These are phyloP conservation scores for Candida maesae DNA, from an alignment of 805 yeast species.

Conservation along the genomic window DNA sequence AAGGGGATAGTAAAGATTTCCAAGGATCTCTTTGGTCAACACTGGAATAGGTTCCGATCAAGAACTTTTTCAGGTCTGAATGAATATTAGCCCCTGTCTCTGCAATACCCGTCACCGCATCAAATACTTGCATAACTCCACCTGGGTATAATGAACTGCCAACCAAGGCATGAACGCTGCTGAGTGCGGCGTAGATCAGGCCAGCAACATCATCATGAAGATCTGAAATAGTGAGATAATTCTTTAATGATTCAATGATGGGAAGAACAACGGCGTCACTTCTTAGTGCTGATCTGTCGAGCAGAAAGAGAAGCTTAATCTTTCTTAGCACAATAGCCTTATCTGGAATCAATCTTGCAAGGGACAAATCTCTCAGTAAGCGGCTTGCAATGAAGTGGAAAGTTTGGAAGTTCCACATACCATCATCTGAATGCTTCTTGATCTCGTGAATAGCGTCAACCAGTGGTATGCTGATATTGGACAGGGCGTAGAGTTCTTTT, in stretches of 20 bases:
- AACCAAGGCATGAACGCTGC: not conserved
- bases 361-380: conserved; percentile 26
- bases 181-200: conserved; percentile 24
- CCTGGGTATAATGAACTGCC: conserved; percentile 7
- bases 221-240: conserved; percentile 17
- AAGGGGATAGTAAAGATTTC: conserved; percentile 15
- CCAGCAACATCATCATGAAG: conserved; percentile 28
- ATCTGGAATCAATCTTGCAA: conserved; percentile 24
- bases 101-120: conserved; percentile 8
- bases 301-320: conserved; percentile 34
- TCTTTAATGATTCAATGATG: conserved; percentile 10
- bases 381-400: conserved; percentile 38
- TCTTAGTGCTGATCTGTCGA: conserved; percentile 23
- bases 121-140: conserved; percentile 23
- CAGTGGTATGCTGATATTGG: conserved; percentile 10
- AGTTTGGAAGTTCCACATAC: conserved; percentile 34
- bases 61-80: not conserved
- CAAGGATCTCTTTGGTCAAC: conserved; percentile 11
- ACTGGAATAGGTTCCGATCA: conserved; percentile 1
- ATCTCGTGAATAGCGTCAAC: conserved; percentile 19
- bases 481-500: conserved; percentile 5
- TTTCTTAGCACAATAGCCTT: conserved; percentile 30
- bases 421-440: conserved; percentile 2
- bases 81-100: conserved; percentile 1
- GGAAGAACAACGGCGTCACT: conserved; percentile 22